Percentiles rank a stretch among this genome's conserved stretches.
Evolutionary conservation across 2,329 filamentous ascomycete genomes (phyloP).

Genomic region (Colletotrichum sp.): DNA sequence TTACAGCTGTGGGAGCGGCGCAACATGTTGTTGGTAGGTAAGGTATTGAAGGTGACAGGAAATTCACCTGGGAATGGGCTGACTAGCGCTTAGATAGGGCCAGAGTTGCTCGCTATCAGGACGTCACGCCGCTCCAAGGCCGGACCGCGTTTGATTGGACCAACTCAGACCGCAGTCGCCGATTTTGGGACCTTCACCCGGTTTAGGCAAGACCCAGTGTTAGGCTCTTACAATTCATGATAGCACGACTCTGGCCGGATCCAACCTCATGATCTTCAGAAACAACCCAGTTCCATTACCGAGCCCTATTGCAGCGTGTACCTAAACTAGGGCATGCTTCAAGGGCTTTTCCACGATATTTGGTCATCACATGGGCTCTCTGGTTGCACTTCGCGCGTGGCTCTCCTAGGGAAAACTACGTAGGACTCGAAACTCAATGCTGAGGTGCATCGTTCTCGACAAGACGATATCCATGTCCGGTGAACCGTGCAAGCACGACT

Average conservation of each 20-base stretch:
- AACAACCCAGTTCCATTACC: background rate
- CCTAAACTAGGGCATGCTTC: background rate
- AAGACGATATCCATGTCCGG: background rate
- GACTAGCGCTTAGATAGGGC: background rate
- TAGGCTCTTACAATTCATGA: background rate
- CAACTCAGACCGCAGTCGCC: background rate
- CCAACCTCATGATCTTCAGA: background rate
- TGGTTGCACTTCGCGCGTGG: background rate
- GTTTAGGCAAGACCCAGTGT: background rate
- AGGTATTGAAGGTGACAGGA: background rate
- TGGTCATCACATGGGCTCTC: background rate
- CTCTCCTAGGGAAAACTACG: background rate
- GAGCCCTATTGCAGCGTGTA: background rate
- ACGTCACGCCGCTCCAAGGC: background rate
- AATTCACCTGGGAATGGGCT: rapidly evolving
- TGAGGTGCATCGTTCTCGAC: background rate
- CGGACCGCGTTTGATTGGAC: background rate
- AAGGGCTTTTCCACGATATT: background rate
- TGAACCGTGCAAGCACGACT: background rate
- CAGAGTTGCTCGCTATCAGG: background rate
- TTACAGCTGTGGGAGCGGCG: background rate
- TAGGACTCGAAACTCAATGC: background rate
- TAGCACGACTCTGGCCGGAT: background rate
- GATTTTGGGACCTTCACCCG: background rate
- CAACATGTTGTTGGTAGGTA: background rate